A percentile compares a stretch with the other conserved stretches of the same genome.
These are phyloP conservation scores for Albophoma yamanashiensis DNA, from an alignment of 2,329 filamentous ascomycete genomes.

Conservation along the genomic window DNA sequence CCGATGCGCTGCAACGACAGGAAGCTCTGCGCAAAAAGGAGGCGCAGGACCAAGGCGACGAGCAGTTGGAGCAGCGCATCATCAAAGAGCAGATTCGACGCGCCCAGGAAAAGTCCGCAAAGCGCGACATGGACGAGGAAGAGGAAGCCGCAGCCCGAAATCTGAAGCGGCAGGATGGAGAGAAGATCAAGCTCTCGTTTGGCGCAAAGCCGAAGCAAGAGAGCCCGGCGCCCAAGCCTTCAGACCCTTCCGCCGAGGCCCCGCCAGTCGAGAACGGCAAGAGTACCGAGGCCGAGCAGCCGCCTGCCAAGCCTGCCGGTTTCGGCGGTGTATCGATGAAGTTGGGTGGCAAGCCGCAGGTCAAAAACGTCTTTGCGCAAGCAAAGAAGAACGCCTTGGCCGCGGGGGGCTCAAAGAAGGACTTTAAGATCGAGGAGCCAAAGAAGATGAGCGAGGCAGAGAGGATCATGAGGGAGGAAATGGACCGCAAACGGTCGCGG, in stretches of 20 bases:
- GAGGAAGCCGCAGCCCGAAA: conserved; percentile 31
- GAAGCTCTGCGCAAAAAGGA: conserved; percentile 79
- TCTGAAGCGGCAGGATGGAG: conserved; percentile 55
- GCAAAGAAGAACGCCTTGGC: conserved; percentile 59
- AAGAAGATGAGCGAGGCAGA: conserved; percentile 86
- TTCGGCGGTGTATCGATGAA: conserved; percentile 49
- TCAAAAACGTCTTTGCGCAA: conserved; percentile 66
- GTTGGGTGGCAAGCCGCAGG: conserved; percentile 49
- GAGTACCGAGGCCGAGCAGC: conserved; percentile 6
- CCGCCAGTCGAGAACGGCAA: conserved; percentile 6
- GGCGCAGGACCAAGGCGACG: conserved; percentile 79
- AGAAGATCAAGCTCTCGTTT: conserved; percentile 65
- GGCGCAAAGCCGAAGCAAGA: conserved; percentile 30
- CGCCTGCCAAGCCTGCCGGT: conserved; percentile 19
- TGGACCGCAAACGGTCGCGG: conserved; percentile 56
- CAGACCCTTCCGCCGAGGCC: conserved; percentile 9
- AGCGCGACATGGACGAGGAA: conserved; percentile 27
- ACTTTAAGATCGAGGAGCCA: conserved; percentile 43
- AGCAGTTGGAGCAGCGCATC: conserved; percentile 75
- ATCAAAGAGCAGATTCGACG: conserved; percentile 75
- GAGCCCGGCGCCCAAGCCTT: background rate
- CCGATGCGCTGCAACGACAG: conserved; percentile 68
- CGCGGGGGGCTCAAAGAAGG: conserved; percentile 48
- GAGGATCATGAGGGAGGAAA: conserved; percentile 78
- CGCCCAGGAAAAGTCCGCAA: conserved; percentile 45